Percentiles rank a stretch among this genome's conserved stretches.
Conservation (phyloP, 768 basidiomycete genomes). For the Dioszegia hungarica region DNA sequence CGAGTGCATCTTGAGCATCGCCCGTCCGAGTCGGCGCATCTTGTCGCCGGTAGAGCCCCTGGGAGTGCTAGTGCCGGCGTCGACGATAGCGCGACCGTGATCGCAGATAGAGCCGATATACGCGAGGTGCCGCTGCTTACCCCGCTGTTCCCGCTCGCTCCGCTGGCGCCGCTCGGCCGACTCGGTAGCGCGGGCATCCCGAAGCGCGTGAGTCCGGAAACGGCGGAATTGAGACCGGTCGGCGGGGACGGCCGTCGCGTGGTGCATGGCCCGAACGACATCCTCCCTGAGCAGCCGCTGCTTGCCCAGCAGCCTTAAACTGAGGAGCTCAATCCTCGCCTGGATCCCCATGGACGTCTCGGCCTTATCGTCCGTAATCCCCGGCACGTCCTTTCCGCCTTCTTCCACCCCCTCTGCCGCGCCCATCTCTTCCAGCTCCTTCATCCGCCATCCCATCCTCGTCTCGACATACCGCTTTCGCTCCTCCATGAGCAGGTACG, state of each 20-base stretch:
- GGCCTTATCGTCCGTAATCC: constrained; percentile 50
- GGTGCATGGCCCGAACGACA: constrained; percentile 78
- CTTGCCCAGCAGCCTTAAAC: constrained; percentile 79
- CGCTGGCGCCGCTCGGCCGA: constrained; percentile 85
- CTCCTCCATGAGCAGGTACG: constrained; percentile 83
- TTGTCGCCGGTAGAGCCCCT: constrained; percentile 61
- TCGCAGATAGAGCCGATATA: constrained; percentile 79
- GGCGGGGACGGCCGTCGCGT: constrained; percentile 79
- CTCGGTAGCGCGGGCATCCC: constrained; percentile 86
- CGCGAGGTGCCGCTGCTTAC: constrained; percentile 93
- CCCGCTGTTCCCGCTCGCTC: constrained; percentile 82
- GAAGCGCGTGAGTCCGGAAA: constrained; percentile 73
- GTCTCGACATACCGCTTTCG: constrained; percentile 86
- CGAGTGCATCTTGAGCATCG: constrained; percentile 75
- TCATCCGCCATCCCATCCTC: constrained; percentile 78
- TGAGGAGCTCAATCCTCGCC: constrained; percentile 88
- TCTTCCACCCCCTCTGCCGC: constrained; percentile 73
- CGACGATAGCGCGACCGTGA: constrained; percentile 69
- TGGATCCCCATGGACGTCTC: constrained; percentile 56
- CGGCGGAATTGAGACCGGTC: constrained; percentile 90
- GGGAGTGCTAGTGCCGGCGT: constrained; percentile 57
- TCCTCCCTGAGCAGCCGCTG: constrained; percentile 81
- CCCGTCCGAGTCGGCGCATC: constrained; percentile 61
- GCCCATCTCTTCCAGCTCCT: constrained; percentile 69
- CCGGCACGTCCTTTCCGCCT: constrained; percentile 53